Conservation (phyloP, 768 basidiomycete genomes). For the Naganishia vaughanmartiniae region DNA sequence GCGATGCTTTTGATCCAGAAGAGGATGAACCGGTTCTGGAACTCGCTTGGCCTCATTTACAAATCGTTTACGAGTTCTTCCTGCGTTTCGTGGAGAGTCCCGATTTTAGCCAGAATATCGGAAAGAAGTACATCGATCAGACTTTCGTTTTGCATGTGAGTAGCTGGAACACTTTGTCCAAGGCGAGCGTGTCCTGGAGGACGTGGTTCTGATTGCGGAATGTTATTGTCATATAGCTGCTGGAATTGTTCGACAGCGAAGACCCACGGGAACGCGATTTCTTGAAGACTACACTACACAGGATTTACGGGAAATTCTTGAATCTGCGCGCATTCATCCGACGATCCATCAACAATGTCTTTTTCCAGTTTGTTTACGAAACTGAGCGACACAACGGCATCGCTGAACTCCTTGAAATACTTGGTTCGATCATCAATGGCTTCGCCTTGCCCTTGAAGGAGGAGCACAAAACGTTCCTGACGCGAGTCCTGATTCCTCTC, state of each 20-base stretch:
- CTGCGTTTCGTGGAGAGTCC: constrained; percentile 95
- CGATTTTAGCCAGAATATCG: constrained; percentile 96
- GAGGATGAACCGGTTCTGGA: constrained; percentile 99
- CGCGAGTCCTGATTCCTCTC: constrained; percentile 85
- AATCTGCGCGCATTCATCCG: constrained; percentile 98
- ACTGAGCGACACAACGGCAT: constrained; percentile 99
- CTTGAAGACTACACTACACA: constrained; percentile 95
- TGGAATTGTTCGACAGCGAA: constrained; percentile 97
- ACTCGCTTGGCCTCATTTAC: constrained; percentile 98
- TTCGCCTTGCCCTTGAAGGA: constrained; percentile 97
- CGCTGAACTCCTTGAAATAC: constrained; percentile 93
- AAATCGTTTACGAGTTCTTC: constrained; percentile 99
- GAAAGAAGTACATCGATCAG: constrained; percentile 96
- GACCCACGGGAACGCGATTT: constrained; percentile 99
- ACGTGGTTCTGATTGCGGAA: background rate
- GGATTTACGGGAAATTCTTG: constrained; percentile 99
- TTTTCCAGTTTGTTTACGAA: constrained; percentile 98
- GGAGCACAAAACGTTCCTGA: constrained; percentile 97
- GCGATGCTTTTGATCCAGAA: constrained; percentile 98
- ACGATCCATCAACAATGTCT: constrained; percentile 98
- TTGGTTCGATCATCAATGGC: constrained; percentile 99
- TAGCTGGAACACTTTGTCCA: background rate
- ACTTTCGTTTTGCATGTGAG: constrained; percentile 74
- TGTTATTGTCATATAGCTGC: constrained; percentile 58
- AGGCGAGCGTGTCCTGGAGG: background rate